These are phyloP conservation scores for Mortierella sp. DNA, from an alignment of 371 early-diverging fungal species.

Conservation along the genomic window DNA sequence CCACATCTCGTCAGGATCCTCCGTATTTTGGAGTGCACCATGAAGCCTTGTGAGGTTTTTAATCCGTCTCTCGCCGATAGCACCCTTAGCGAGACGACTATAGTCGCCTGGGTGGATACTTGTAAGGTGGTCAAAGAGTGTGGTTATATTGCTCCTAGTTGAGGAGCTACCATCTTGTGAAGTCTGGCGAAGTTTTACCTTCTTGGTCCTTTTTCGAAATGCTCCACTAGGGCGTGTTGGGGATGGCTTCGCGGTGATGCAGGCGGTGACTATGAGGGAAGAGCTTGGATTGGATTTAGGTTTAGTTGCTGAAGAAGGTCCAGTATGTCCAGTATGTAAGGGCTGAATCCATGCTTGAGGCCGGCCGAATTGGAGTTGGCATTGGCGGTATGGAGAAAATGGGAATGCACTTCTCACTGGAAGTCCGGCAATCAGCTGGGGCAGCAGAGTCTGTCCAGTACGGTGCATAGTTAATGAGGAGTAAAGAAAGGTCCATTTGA, in stretches of 20 bases:
- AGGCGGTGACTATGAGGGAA: neutral
- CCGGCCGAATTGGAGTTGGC: neutral
- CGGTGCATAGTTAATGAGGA: neutral
- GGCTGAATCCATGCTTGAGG: neutral
- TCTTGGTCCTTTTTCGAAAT: neutral
- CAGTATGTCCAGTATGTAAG: neutral
- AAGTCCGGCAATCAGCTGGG: neutral
- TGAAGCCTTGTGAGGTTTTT: constrained; percentile 21
- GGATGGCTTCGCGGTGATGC: no score
- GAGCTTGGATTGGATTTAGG: constrained; percentile 3
- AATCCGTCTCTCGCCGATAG: constrained; percentile 11
- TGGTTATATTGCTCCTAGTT: neutral
- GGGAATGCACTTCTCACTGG: neutral
- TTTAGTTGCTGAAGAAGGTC: neutral
- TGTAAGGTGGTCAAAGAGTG: constrained; percentile 24
- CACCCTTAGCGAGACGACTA: neutral
- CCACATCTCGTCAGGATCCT: constrained; percentile 35
- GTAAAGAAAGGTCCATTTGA: neutral
- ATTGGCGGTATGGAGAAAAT: neutral
- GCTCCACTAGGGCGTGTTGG: neutral
- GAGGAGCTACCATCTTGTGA: neutral
- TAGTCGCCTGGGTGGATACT: constrained; percentile 5
- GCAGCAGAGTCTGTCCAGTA: neutral
- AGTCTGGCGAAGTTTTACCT: neutral
- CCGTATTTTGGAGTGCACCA: constrained; percentile 23